Evolutionary conservation across 2,329 filamentous ascomycete genomes (phyloP), one percentile per base, ranked within the genome.

Genomic region (Botrytis deweyae): DNA sequence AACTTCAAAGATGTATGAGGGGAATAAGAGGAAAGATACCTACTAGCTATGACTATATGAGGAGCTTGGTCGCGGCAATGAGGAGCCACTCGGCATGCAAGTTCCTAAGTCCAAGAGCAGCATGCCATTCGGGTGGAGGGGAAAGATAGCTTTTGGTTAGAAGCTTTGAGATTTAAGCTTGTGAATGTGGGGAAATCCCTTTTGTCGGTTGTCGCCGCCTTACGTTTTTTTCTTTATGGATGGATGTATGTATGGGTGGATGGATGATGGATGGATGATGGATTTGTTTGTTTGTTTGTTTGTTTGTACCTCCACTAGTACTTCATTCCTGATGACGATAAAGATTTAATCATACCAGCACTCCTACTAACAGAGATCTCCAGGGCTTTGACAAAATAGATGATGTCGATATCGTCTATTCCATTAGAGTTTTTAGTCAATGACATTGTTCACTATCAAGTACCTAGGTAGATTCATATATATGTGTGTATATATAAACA

Each of bases 41-140:
- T 42, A 72, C 12, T 42, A 72, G 40, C 38, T 33, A 68, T 61
- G 63, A 68, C 71, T 61, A 61, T 55, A 59, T 72, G 29, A 25
- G 49, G 49, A 68, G 70, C 70, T 68, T 61, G 44, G 36, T 68
- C 40, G 38, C 49, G 71, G 71, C 63, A 68, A 59, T 71, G 63
- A 67, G 40, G 63, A 72, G 40, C 49, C 52, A 72, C 46, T 67
- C 62, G 62, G 62, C 49, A 72, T 44, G 61, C 42, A 44, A 64
- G 29, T 40, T 33, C 44, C 29, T 10, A 18, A 29, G 18, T 18
- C 20, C 62, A 72, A 72, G 36, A 66, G 62, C 70, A 72, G 52
- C 63, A 68, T 71, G 63, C 63, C 52, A 72, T 68, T 68, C 71
- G 71, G 63, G 52, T 59, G 71, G 71, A 72, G 49, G 71, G 71